Evolutionary conservation across 257 asterid genomes (phyloP).

Genomic region (Solanum chilense): DNA sequence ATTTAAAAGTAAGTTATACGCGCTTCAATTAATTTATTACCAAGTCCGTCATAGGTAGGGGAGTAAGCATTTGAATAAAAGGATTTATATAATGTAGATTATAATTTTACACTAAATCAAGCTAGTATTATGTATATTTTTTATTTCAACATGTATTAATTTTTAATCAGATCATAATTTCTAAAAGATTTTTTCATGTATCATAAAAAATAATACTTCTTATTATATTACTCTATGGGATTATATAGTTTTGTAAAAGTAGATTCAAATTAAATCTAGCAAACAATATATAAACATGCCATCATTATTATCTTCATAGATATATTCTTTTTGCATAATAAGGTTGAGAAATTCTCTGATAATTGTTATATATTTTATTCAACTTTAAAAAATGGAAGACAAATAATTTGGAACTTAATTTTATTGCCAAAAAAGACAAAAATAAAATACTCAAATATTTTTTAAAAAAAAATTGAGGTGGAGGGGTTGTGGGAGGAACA

Average conservation of each 20-base stretch:
- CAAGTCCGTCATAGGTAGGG: neutral
- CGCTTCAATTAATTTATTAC: neutral
- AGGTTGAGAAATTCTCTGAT: neutral
- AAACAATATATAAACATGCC: neutral
- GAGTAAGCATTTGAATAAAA: neutral
- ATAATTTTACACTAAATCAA: neutral
- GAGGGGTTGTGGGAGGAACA: slow-evolving; percentile 17
- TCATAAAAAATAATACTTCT: neutral
- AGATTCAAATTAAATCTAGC: neutral
- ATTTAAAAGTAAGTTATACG: neutral
- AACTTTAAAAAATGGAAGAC: neutral
- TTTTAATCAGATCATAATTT: accelerated
- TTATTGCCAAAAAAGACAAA: neutral
- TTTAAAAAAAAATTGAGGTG: neutral
- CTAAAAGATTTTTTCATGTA: neutral
- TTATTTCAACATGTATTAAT: neutral
- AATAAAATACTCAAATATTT: neutral
- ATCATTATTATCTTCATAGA: neutral
- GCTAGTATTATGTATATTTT: neutral
- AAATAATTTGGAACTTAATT: neutral
- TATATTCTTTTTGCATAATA: neutral
- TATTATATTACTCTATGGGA: neutral
- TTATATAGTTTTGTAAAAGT: neutral
- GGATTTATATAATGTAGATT: neutral
- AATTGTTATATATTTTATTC: neutral